Evolutionary conservation across 1,284 basidiomycete species (phyloP), one percentile per base, ranked within the genome.

Genomic region (Inonotus obliquus): DNA sequence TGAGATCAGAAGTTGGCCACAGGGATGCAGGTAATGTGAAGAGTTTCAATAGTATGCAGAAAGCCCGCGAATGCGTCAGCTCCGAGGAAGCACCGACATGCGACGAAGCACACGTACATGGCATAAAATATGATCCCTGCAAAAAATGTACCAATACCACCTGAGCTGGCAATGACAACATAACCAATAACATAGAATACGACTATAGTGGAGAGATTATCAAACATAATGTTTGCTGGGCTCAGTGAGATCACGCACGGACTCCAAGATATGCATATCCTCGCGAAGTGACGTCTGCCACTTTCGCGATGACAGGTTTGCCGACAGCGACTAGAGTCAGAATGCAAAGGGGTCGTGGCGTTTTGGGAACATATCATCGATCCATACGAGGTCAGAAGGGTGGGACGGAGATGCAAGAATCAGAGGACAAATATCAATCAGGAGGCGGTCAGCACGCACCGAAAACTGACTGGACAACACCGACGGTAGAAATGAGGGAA

Each of bases 301-400:
- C 73, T 73, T 92, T 92, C 2, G 91, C 91, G 67, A 91, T 86
- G 51, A 91, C 80, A 1, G 91, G 91, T 74, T 93, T 93, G 39
- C 89, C 83, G 51, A 86, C 79, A 23, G 85, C 85, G 63, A 85
- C 75, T 77, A 49, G 14, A 45, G 32, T 32, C 32, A 32, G 9
- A 32, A 4, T 32, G 32, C 9, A 32, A 4, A 4, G 32, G 32
- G 32, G 9, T 10, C 23, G 21, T 49, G 47, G 47, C 47, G 47
- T 1, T 2, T 10, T 2, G 14, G 13, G 5, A 2, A 25, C n/a
- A 27, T 27, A 23, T 6, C 21, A 17, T 13, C 25, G 4, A 27
- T 49, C 38, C n/a, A 2, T 11, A 29, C 21, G 47, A 47, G 19
- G 4, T 54, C 27, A 7, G 37, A 45, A 29, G 14, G 14, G 23